Conservation (phyloP, 345 rosid species). For the rapeseed (Brassica napus) region DNA sequence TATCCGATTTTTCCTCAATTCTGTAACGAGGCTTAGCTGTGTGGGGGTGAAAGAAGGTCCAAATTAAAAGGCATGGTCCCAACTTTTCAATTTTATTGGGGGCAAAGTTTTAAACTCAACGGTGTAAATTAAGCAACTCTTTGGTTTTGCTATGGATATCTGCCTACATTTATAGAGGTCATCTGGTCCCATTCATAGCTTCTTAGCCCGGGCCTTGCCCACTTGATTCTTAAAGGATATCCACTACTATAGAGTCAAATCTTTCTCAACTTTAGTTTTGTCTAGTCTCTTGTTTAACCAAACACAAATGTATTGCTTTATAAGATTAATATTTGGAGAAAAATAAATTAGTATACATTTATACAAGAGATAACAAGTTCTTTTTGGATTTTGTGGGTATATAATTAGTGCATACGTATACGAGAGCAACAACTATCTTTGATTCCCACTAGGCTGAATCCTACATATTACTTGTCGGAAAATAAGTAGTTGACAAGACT, state of each 20-base stretch:
- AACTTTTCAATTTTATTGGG: background rate
- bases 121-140: background rate
- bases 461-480: background rate
- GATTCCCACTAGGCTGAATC: background rate
- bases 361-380: background rate
- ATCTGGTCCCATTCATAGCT: background rate
- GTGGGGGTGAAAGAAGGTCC: background rate
- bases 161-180: background rate
- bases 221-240: background rate
- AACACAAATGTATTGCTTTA: background rate
- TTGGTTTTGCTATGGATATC: background rate
- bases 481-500: background rate
- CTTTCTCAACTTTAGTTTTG: background rate
- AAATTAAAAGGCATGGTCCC: background rate
- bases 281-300: background rate
- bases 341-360: background rate
- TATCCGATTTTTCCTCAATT: background rate
- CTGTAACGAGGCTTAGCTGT: background rate
- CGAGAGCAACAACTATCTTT: background rate
- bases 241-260: background rate
- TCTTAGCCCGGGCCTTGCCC: background rate
- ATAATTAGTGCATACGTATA: background rate
- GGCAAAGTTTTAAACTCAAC: background rate
- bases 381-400: background rate
- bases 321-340: background rate